Percentiles rank a stretch among this genome's conserved stretches.
phyloP scores from a whole-genome alignment of 2,329 filamentous ascomycete genomes.

The Dactylonectria estremocensis region DNA sequence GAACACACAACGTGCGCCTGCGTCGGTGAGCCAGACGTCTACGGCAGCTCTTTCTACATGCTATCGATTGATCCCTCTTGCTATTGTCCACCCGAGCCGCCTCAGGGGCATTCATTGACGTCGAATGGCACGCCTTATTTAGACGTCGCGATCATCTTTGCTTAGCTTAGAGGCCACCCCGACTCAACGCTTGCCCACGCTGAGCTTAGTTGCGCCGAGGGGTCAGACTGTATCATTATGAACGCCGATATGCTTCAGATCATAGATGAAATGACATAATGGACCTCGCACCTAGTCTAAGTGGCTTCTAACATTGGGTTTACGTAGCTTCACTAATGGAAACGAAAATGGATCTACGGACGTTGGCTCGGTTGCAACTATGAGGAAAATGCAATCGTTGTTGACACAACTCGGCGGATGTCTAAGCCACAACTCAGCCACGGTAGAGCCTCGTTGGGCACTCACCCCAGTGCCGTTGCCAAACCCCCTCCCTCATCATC shows the following conservation, averaged over 20 bases:
- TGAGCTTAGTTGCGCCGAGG: constrained; percentile 9
- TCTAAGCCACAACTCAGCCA: too few species aligned
- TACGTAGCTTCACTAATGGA: background rate
- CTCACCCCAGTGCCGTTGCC: too few species aligned
- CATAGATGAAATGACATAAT: constrained; percentile 18
- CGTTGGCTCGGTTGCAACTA: background rate
- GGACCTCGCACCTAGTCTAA: constrained; percentile 19
- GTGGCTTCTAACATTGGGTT: background rate
- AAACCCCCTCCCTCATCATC: too few species aligned
- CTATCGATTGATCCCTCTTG: too few species aligned
- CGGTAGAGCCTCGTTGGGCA: too few species aligned
- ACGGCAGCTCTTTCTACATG: too few species aligned
- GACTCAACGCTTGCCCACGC: constrained; percentile 4
- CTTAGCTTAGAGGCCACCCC: constrained; percentile 6
- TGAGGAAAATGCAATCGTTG: background rate
- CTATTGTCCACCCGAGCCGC: too few species aligned
- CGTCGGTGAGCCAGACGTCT: too few species aligned
- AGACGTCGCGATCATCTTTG: constrained; percentile 10
- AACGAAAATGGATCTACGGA: background rate
- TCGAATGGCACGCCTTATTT: background rate
- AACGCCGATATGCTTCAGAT: constrained; percentile 10
- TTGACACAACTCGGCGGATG: constrained; percentile 3
- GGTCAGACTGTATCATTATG: constrained; percentile 2
- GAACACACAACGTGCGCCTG: too few species aligned
- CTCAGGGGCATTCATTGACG: too few species aligned